Base-by-base conservation (phyloP, 139 green algal species). In the Gonium pectorale region DNA sequence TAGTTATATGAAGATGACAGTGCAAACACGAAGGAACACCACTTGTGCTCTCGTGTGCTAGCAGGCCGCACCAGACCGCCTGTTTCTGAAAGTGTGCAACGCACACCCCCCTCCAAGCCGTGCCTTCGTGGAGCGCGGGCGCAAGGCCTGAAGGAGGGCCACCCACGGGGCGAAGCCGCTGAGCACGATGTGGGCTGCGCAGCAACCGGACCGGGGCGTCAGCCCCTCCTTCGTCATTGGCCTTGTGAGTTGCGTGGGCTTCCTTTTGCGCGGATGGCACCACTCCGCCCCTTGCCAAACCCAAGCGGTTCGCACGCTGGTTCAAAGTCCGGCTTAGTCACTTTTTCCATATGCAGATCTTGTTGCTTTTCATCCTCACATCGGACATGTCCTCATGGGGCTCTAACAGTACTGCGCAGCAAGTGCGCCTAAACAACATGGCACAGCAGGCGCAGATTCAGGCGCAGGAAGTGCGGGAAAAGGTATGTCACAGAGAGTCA, bases 361-460 rank as follows among this genome's bases (percentile, higher is more conserved):
- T 82, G 29, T 21, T 82, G 26, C 74, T 82, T 22, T 74, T 83
- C 43, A 51, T 82, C 17, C 49, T 82, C 24, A 82, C 59, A 2
- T 40, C 51, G 24, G 75, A 82, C 29, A 46, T 82, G 41, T 54
- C 35, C 27, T 71, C 75, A 6, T 82, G 75, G 40, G 33, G n/a
- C 29, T 33, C 38, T 3, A 46, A 26, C 41, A 62, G 33, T 1
- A 21, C 4, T 4, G n/a, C 24, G 6, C 75, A 82, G 41, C 75
- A 82, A 72, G 59, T 82, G 22, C 75, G 75, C 15, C 33, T n/a
- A n/a, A n/a, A n/a, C n/a, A n/a, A n/a, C n/a, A n/a, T 82, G 59
- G 56, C 38, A 15, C 73, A 81, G 56, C 54, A 51, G 52, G 51
- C 51, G 8, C 73, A 81, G 35, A 37, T 35, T 38, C 44, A 40